phyloP scores from a whole-genome alignment of 305 asterid species.

The Rubia peregrina region DNA sequence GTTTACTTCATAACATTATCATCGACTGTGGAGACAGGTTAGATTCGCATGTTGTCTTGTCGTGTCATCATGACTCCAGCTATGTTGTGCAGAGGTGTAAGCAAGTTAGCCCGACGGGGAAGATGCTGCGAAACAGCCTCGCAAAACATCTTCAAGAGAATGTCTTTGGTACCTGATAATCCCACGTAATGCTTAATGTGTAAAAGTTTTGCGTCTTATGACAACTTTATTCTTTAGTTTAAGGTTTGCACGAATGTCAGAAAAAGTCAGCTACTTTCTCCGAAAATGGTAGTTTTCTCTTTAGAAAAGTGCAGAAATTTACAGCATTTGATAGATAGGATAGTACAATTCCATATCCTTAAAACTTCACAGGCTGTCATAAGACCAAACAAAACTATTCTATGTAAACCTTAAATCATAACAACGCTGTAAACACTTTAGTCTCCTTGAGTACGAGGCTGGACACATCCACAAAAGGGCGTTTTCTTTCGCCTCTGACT shows the following conservation, averaged over 20 bases:
- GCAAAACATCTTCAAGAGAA: conserved; percentile 34
- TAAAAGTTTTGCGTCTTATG: not conserved
- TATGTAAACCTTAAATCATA: conserved; percentile 11
- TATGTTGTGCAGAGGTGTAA: conserved; percentile 51
- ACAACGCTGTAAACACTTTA: conserved; percentile 24
- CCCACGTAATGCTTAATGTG: not conserved
- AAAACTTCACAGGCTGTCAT: conserved; percentile 5
- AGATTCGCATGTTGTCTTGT: conserved; percentile 51
- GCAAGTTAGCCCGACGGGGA: conserved; percentile 56
- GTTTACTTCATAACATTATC: conserved; percentile 78
- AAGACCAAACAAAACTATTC: conserved; percentile 6
- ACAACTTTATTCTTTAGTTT: not conserved
- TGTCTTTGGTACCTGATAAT: conserved; percentile 9
- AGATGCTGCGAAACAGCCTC: conserved; percentile 45
- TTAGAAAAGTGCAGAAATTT: conserved; percentile 9
- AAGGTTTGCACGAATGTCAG: not conserved
- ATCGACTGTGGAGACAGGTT: conserved; percentile 74
- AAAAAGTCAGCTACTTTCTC: too few relatives aligned
- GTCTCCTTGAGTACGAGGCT: conserved; percentile 65
- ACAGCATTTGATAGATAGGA: not conserved
- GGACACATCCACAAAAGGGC: conserved; percentile 65
- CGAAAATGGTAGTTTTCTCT: not conserved
- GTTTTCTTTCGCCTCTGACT: conserved; percentile 45
- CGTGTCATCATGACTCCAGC: conserved; percentile 56
- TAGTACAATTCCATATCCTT: not conserved